Evolutionary conservation across 2,329 filamentous ascomycete species (phyloP), one percentile per base, ranked within the genome.

Genomic region (Stemphylium lycopersici): DNA sequence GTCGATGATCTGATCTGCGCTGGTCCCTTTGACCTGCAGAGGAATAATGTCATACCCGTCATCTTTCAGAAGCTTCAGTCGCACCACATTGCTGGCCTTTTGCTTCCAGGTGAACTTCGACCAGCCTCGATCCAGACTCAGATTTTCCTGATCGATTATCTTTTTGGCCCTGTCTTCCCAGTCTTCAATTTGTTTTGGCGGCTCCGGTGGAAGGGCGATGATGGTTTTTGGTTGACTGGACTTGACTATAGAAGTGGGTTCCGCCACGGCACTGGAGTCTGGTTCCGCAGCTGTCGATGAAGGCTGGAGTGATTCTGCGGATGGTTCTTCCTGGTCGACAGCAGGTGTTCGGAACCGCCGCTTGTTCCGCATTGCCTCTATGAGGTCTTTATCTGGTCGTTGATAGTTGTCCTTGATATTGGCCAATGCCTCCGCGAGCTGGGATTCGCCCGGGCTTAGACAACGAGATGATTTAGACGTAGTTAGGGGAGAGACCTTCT

Each of bases 21-120:
- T 44, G 18, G 29, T 37, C 8, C 41, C 44, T 29, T 55, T 42
- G 16, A 1, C 10, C 13, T 18, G 6, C 10, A 60, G 26, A n/a
- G 40, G 22, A 6, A 2, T 16, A 6, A 60, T 57, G 15, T 60
- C 51, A 24, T 55, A 58, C 6, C 57, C 57, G 15, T 60, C 51
- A n/a, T 60, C 47, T 40, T 58, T 50, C 7, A 60, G 29, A n/a
- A 60, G 22, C 26, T 55, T 52, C 8, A 58, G 41, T 12, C 57
- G 40, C 7, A 40, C 33, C 13, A 45, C 26, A 12, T 49, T 60
- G 41, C 37, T 58, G 7, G 51, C 40, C 20, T 60, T 60, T 37
- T 48, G 48, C n/a, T 55, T 58, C 55, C 57, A 60, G 10, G 54
- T 60, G 12, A 24, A 26, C 4, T 32, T 37, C 8, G 44, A 39